These are phyloP conservation scores for Cryphonectria naterciae DNA, from an alignment of 2,329 filamentous ascomycete species.

Conservation along the genomic window DNA sequence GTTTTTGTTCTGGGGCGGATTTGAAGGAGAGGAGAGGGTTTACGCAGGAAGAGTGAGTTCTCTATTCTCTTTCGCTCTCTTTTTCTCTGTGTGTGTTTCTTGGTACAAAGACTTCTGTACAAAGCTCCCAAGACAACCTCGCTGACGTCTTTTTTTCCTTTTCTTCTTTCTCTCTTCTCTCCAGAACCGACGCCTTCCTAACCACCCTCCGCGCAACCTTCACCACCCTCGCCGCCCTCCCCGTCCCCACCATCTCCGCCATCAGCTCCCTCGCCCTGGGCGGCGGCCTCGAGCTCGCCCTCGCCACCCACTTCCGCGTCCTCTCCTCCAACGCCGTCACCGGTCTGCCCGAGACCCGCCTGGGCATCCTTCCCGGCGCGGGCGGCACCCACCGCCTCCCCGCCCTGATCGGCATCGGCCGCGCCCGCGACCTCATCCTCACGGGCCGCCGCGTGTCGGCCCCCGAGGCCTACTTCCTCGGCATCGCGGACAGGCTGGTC, in stretches of 20 bases:
- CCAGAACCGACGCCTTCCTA: slow-evolving; percentile 80
- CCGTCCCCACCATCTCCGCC: slow-evolving; percentile 87
- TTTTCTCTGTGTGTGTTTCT: neutral
- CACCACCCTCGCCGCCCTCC: slow-evolving; percentile 71
- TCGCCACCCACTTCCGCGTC: slow-evolving; percentile 87
- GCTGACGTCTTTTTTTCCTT: neutral
- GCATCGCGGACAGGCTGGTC: slow-evolving; percentile 87
- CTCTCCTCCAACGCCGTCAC: slow-evolving; percentile 78
- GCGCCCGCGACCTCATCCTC: slow-evolving; percentile 87
- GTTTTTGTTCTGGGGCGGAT: slow-evolving; percentile 94
- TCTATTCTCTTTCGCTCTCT: neutral
- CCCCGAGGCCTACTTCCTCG: slow-evolving; percentile 87
- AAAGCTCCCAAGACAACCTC: neutral
- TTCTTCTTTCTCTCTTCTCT: neutral
- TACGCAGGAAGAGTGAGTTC: slow-evolving; percentile 74
- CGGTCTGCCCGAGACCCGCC: slow-evolving; percentile 85
- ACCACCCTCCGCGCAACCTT: slow-evolving; percentile 76
- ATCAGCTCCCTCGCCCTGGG: slow-evolving; percentile 86
- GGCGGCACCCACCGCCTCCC: slow-evolving; percentile 91
- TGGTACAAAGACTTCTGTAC: too few species aligned
- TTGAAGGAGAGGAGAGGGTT: slow-evolving; percentile 85
- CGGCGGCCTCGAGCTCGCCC: slow-evolving; percentile 89
- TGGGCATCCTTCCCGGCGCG: slow-evolving; percentile 93
- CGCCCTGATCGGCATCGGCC: slow-evolving; percentile 74
- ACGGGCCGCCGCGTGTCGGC: slow-evolving; percentile 85